phyloP scores from a whole-genome alignment of 768 basidiomycete species.

The Pleurotus tuoliensis region DNA sequence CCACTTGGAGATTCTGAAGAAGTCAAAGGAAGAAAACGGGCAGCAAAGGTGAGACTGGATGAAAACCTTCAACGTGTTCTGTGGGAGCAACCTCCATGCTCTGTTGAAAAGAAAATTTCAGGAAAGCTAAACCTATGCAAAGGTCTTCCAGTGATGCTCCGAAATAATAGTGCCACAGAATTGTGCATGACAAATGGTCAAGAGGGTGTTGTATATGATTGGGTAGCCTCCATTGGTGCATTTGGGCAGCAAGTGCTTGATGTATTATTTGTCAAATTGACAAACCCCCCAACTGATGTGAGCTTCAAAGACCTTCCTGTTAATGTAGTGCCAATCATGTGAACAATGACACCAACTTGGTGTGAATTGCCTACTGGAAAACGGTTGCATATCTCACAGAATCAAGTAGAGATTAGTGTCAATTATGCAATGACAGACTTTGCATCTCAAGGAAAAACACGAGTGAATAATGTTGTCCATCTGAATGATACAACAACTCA shows the following conservation, averaged over 20 bases:
- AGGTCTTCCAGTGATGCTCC: constrained; percentile 30
- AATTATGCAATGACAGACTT: neutral
- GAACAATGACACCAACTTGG: neutral
- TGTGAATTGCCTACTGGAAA: neutral
- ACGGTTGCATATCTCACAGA: neutral
- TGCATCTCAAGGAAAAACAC: neutral
- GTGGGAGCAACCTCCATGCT: constrained; percentile 16
- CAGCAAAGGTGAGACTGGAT: neutral
- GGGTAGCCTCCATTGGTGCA: constrained; percentile 15
- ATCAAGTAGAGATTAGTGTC: neutral
- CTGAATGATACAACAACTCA: neutral
- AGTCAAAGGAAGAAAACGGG: neutral
- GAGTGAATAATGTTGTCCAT: neutral
- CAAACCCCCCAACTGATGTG: constrained; percentile 18
- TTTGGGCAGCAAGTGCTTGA: constrained; percentile 17
- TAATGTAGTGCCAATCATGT: constrained; percentile 21
- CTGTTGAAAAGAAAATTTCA: constrained; percentile 16
- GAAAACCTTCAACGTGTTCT: constrained; percentile 13
- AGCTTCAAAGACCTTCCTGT: constrained; percentile 20
- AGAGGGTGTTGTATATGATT: constrained; percentile 23
- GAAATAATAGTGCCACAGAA: constrained; percentile 28
- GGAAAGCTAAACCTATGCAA: constrained; percentile 24
- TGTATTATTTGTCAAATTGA: constrained; percentile 25
- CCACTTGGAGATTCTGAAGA: constrained; percentile 1
- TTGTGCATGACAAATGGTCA: constrained; percentile 31